Percentiles rank a stretch among this genome's conserved stretches.
These are phyloP conservation scores for Buxus sempervirens DNA, from an alignment of 164 flowering plant genomes.

Conservation along the genomic window DNA sequence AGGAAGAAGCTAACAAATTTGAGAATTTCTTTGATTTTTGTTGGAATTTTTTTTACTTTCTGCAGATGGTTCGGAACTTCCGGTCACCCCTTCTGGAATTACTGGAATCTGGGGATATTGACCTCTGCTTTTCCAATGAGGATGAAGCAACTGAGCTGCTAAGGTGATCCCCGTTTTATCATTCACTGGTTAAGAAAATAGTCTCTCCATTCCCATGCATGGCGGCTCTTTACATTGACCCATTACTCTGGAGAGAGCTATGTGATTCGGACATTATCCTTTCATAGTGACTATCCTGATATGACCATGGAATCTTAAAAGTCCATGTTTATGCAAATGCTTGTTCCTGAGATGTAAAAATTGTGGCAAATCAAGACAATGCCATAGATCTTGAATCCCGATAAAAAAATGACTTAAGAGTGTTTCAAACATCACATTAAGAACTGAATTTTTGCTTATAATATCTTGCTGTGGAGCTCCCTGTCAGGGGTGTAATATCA, in stretches of 20 bases:
- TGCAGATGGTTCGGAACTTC: constrained; percentile 87
- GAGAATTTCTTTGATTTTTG: background rate
- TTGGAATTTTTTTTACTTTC: constrained; percentile 9
- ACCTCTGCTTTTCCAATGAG: constrained; percentile 97
- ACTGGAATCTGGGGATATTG: constrained; percentile 74
- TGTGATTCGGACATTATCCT: background rate
- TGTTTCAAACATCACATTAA: background rate
- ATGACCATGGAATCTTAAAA: background rate
- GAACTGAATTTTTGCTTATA: background rate
- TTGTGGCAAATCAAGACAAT: background rate
- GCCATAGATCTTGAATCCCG: background rate
- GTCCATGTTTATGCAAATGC: no score
- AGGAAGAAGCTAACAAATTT: background rate
- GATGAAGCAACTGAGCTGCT: constrained; percentile 90
- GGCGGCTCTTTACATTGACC: background rate
- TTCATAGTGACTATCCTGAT: background rate
- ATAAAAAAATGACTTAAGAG: background rate
- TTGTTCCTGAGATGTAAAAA: background rate
- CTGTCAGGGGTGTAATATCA: no score
- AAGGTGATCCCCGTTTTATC: constrained; percentile 38
- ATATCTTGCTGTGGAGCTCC: background rate
- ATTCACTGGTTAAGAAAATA: background rate
- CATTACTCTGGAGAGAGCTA: background rate
- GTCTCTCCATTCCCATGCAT: background rate
- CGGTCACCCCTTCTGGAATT: constrained; percentile 57